Base-by-base conservation (phyloP, 352 stramenopile genomes). In the Saprolegnia diclina region DNA sequence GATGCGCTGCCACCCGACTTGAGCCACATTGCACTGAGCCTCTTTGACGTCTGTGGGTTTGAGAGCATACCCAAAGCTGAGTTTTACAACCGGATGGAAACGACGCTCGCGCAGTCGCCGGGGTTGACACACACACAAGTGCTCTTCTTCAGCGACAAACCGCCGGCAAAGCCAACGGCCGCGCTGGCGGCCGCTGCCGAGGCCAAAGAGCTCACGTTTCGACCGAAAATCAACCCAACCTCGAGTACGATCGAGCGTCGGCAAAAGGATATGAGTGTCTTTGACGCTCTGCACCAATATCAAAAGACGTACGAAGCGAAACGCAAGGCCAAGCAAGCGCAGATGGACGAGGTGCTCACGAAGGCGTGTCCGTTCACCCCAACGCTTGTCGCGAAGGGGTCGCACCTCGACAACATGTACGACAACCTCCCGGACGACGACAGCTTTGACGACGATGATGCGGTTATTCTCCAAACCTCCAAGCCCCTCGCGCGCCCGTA, bases 51-150 rank as follows among this genome's bases (percentile, higher is more conserved):
- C 32, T 81, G 81, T 9, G 77, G 79, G 55, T 73, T 83, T 53
- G 65, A 65, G 29, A 69, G 82, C 13, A 79, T 92, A 38, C 73
- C 77, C 21, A 72, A 71, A 9, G 53, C 65, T 21, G 72, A 71
- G 4, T 90, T 92, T 59, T 71, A 72, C 3, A 19, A 9, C 9
- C 81, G 77, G 65, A 87, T 92, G 77, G 83, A 91, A n/a, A 79
- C 77, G 22, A 76, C 91, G 21, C 78, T 91, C 56, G 59, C 57
- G 4, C 77, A 91, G 21, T 79, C 88, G 16, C 80, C 79, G 5
- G 81, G 79, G 0, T 61, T 91, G 18, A 90, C 83, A 19, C 87
- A 89, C 69, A 90, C 82, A 13, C 81, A 92, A 62, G 77, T 92
- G 16, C 73, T 92, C 19, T 88, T 89, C 67, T 67, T 92, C 19